A percentile compares a stretch with the other conserved stretches of the same genome.
These are phyloP conservation scores for Chlamydomonas sphaeroides DNA, from an alignment of 139 green algal genomes.

Conservation along the genomic window DNA sequence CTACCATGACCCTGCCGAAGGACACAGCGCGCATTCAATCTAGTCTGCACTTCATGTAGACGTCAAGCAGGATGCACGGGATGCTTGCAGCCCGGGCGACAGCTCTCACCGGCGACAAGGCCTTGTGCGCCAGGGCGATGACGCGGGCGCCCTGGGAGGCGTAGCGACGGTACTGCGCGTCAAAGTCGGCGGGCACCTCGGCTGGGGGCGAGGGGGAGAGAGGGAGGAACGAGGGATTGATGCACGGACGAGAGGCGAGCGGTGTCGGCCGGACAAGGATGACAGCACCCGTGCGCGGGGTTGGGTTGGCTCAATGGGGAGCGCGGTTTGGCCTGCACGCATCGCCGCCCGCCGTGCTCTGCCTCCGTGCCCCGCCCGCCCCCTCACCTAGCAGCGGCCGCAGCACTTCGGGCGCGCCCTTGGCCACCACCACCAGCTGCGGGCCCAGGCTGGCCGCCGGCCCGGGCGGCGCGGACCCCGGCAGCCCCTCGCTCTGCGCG, in stretches of 20 bases:
- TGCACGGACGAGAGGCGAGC: neutral
- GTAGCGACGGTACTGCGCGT: slow-evolving; percentile 83
- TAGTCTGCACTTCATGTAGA: neutral
- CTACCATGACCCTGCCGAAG: no score
- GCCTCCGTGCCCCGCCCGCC: neutral
- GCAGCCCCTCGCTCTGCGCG: neutral
- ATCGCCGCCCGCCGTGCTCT: no score
- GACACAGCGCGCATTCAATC: no score
- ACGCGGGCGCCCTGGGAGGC: slow-evolving; percentile 91
- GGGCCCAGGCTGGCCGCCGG: neutral
- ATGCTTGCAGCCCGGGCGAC: no score
- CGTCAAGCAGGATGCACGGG: neutral
- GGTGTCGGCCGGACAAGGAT: neutral
- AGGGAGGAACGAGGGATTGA: neutral
- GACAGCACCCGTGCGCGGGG: no score
- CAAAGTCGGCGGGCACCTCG: slow-evolving; percentile 78
- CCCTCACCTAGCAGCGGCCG: slow-evolving; percentile 61
- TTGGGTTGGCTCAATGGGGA: no score
- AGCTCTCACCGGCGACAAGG: slow-evolving; percentile 50
- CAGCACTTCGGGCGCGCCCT: slow-evolving; percentile 92
- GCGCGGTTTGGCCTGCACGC: no score
- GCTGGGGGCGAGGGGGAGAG: slow-evolving; percentile 3
- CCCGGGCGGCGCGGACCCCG: neutral
- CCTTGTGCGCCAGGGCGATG: slow-evolving; percentile 87
- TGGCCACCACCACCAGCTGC: slow-evolving; percentile 67